These are phyloP conservation scores for Juncus inflexus DNA, from an alignment of 176 grass and related monocot species.

Conservation along the genomic window DNA sequence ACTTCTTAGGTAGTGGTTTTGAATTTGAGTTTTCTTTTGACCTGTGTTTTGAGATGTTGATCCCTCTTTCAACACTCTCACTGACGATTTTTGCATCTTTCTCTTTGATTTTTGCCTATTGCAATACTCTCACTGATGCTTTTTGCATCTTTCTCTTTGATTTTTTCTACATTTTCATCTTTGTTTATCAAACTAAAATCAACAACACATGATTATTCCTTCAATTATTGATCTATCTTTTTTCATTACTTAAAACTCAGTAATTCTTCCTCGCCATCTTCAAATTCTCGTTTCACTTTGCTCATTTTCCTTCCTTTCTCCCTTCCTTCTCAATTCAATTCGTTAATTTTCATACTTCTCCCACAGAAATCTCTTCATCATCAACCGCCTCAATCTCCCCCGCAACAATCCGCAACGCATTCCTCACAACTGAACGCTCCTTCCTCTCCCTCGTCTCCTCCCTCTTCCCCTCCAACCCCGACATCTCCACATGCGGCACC, in stretches of 20 bases:
- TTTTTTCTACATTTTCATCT: background rate
- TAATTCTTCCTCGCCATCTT: too few species aligned
- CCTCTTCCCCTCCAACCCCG: slow-evolving; percentile 54
- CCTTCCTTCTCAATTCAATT: too few species aligned
- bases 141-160: background rate
- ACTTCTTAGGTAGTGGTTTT: slow-evolving; percentile 50
- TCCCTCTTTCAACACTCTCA: background rate
- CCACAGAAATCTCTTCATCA: slow-evolving; percentile 63
- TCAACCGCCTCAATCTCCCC: slow-evolving; percentile 34
- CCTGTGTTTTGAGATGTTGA: background rate
- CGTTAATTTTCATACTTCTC: background rate
- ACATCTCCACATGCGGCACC: slow-evolving; percentile 65
- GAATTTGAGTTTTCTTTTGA: background rate
- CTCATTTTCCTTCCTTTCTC: too few species aligned
- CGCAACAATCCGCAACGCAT: slow-evolving; percentile 52
- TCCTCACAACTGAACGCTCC: slow-evolving; percentile 64
- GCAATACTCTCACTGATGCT: too few species aligned
- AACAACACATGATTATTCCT: too few species aligned
- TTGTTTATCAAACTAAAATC: background rate
- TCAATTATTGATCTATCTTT: too few species aligned
- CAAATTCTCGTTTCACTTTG: too few species aligned
- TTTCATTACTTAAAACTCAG: too few species aligned
- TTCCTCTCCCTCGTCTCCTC: slow-evolving; percentile 52
- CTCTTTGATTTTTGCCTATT: too few species aligned
- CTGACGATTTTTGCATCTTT: too few species aligned